Evolutionary conservation across 805 yeast genomes (phyloP), one percentile per base, ranked within the genome.

Genomic region (Yarrowia yakushimensis): DNA sequence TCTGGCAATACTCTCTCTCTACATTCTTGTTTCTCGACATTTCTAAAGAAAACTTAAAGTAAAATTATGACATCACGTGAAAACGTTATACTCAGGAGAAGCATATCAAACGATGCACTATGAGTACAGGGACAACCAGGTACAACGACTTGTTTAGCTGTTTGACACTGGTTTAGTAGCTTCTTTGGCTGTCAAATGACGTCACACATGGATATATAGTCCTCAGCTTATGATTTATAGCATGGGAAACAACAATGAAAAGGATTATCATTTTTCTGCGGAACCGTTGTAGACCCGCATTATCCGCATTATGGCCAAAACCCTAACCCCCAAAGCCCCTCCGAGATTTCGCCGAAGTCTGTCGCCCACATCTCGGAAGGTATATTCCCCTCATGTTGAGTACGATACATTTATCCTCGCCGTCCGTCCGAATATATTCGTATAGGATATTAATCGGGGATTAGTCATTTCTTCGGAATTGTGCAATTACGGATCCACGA

Each of bases 301-400:
- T 45, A 45, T 20, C 52, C 52, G 52, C 25, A 34, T 28, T 27
- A 7, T 18, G 4, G 15, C 50, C 50, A 33, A 43, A 45, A 34
- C 57, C 39, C 57, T 48, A 18, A 6, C n/a, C 11, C 22, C 20
- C 9, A n/a, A n/a, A n/a, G 2, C n/a, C 20, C 55, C 55, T 31
- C 57, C 57, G 57, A 48, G 17, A 33, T 33, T 33, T 48, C 57
- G 10, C 57, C 57, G 57, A 48, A 48, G 57, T 41, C 33, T 48
- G 30, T 48, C 57, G 52, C 52, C 6, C 30, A 48, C n/a, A 34
- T 22, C 57, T 33, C 57, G 52, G 52, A 30, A 17, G 27, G 30
- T 18, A 18, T 30, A 9, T 18, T 30, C 25, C 52, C 52, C 36
- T 4, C 52, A 45, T 45, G 30, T 45, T 45, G 52, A 45, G 52